Evolutionary conservation across 2,329 filamentous ascomycete species (phyloP), one percentile per base, ranked within the genome.

Genomic region (Trichoderma breve): DNA sequence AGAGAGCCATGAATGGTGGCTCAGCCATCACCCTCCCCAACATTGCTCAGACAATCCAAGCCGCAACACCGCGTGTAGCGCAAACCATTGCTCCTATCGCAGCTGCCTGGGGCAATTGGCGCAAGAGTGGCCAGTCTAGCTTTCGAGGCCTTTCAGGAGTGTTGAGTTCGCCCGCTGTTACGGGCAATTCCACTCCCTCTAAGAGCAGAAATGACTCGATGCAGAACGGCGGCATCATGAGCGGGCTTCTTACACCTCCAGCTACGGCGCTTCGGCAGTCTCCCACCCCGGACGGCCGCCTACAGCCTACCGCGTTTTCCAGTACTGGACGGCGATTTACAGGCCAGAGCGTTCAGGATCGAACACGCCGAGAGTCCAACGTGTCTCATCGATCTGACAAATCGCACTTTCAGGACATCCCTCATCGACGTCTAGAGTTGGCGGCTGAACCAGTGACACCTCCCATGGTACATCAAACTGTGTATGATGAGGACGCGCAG

Each of bases 51-150:
- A 89, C 93, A 36, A 90, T 95, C 61, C 90, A 95, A 74, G 91
- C 93, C 12, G 90, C 91, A 6, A 92, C 93, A 2, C 95, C 95
- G 4, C 91, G 94, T 36, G 92, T 97, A 18, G 93, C 93, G 6
- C 91, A 97, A 79, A 92, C 92, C 4, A 91, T 97, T 28, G 93
- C 89, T 1, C 89, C 89, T 28, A 80, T 91, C 47, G 88, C 94
- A n/a, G 94, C 94, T n/a, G 95, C 94, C n/a, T 97, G 95, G 89
- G 95, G 94, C 61, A 97, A 92, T 81, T 98, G 95, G 95, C 91
- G 95, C 67, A 95, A 92, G 79, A 89, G 87, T 18, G 87, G 86
- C 76, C 88, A 89, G 71, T 82, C 82, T 6, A 82, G 83, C 18
- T 84, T 86, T 74, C 80, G 80, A 70, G 83, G 84, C 77, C 77